Base-by-base conservation (phyloP, 164 flowering plant species). In the Santalum album region DNA sequence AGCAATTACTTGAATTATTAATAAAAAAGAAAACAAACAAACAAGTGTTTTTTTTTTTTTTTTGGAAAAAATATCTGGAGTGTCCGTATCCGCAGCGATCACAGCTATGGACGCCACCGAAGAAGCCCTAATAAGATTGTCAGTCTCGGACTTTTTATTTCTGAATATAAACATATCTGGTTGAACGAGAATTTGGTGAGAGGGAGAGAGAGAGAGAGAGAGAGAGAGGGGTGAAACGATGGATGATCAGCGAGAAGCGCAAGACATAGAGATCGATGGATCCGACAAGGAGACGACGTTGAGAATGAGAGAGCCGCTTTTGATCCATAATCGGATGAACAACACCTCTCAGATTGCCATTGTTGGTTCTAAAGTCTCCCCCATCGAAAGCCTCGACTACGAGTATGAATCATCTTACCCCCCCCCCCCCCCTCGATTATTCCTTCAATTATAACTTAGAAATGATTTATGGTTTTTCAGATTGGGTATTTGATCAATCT, bases 341-440 rank as follows among this genome's bases (percentile, higher is more conserved):
- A 75, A 55, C 12, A 76, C 90, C 19, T 86, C 95, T 6, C 95
- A 86, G 71, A 72, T 83, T 49, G 95, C 95, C 42, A 77, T 86
- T 54, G 74, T 86, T 58, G 95, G 95, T 36, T 68, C 95, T 24
- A 86, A 83, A 48, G 70, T 71, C 56, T 79, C 66, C 53, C 76
- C 86, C 12, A 81, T 86, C 47, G 87, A 86, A 67, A 81, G 87
- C 72, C 81, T 86, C 44, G 95, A 86, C 62, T 86, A 86, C 48
- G 95, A 86, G 92, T 84, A 84, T 17, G 74, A n/a, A n/a, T n/a
- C n/a, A n/a, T n/a, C n/a, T n/a, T n/a, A 4, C 21, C 20, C 6
- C 7, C 9, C 35, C n/a, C 25, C 5, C 18, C 14, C 23, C 38
- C 22, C 12, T 26, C 6, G 2, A 45, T 46, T 12, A 22, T 22